phyloP scores from a whole-genome alignment of 2,329 filamentous ascomycete species.

The Westerdykella ornata region DNA sequence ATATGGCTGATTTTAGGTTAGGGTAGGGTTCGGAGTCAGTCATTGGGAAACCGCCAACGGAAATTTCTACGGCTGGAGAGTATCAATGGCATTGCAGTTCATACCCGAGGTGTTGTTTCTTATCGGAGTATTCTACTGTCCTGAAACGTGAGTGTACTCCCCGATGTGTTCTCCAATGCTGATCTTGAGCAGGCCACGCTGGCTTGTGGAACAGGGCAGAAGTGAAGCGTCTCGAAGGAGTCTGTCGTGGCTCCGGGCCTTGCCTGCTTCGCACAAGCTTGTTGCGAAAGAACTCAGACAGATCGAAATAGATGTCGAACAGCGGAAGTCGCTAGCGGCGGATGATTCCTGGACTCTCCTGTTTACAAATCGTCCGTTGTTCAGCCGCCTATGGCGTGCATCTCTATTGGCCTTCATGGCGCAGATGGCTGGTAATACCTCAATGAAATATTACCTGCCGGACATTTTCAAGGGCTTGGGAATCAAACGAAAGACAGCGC shows the following conservation, averaged over 20 bases:
- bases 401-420: constrained; percentile 54
- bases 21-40: constrained; percentile 52
- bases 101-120: constrained; percentile 48
- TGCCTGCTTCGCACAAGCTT: constrained; percentile 31
- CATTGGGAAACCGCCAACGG: constrained; percentile 46
- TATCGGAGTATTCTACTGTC: constrained; percentile 47
- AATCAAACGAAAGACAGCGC: constrained; percentile 42
- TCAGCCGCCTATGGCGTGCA: constrained; percentile 51
- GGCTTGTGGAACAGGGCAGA: constrained; percentile 50
- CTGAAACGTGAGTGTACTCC: constrained; percentile 46
- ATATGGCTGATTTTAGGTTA: constrained; percentile 14
- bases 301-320: constrained; percentile 44
- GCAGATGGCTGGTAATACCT: constrained; percentile 54
- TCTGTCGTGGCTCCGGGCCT: constrained; percentile 46
- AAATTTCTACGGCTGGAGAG: constrained; percentile 48
- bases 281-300: constrained; percentile 36
- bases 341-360: constrained; percentile 43
- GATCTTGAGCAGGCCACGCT: constrained; percentile 43
- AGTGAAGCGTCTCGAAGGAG: constrained; percentile 40
- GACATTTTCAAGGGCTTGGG: constrained; percentile 49
- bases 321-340: constrained; percentile 29
- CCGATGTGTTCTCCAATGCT: not conserved
- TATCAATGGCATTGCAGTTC: constrained; percentile 48
- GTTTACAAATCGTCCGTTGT: constrained; percentile 45
- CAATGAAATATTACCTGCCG: constrained; percentile 56